Percentiles rank a stretch among this genome's conserved stretches.
Evolutionary conservation across 164 flowering plant genomes (phyloP).

Genomic region (Platanus orientalis): DNA sequence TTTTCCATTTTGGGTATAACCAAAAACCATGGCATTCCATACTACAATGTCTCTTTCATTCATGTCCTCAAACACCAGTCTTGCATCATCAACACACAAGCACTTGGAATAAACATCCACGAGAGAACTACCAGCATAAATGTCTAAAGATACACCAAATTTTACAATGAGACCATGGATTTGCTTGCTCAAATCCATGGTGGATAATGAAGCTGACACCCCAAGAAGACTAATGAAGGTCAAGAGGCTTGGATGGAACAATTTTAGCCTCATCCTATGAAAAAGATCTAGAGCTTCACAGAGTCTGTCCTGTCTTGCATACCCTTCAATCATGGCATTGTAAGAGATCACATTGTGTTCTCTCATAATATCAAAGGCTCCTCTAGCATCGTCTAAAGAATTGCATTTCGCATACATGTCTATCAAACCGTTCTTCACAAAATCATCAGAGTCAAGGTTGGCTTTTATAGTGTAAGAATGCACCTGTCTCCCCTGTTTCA

Average conservation of each 20-base stretch:
- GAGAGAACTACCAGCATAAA: conserved; percentile 58
- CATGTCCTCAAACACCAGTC: conserved; percentile 58
- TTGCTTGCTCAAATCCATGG: conserved; percentile 48
- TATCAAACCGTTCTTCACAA: conserved; percentile 55
- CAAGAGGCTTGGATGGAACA: conserved; percentile 42
- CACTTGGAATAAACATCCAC: conserved; percentile 76
- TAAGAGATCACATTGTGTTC: conserved; percentile 45
- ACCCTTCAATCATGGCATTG: conserved; percentile 82
- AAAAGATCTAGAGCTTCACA: conserved; percentile 50
- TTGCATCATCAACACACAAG: conserved; percentile 44
- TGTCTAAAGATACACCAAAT: conserved; percentile 44
- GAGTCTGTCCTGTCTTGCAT: conserved; percentile 38
- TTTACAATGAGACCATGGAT: conserved; percentile 56
- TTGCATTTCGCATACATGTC: conserved; percentile 74
- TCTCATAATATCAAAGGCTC: conserved; percentile 35
- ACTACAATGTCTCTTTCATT: conserved; percentile 57
- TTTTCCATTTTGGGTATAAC: conserved; percentile 49
- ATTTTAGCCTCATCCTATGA: conserved; percentile 43
- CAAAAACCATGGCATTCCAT: conserved; percentile 75
- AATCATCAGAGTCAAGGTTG: conserved; percentile 49
- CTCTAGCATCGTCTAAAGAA: conserved; percentile 48
- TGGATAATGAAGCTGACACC: conserved; percentile 38
- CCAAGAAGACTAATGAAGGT: conserved; percentile 72
- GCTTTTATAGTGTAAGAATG: conserved; percentile 58
- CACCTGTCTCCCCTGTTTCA: conserved; percentile 53